phyloP scores from a whole-genome alignment of 2,329 filamentous ascomycete species.

The Trichoderma pleuroti region DNA sequence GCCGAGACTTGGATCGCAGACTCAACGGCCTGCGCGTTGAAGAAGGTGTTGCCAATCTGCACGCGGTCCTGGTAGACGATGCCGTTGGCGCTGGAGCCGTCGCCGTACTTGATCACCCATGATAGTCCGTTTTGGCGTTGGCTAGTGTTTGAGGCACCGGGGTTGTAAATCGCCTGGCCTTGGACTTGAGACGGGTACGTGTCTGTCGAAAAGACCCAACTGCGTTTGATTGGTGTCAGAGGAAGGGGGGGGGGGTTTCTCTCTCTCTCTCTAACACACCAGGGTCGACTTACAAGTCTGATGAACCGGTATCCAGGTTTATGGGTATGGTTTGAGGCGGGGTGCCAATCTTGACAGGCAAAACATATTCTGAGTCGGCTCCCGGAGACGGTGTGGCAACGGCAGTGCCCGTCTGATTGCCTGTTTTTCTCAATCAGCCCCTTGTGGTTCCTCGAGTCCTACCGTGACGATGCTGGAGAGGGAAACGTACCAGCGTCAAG shows the following conservation, averaged over 20 bases:
- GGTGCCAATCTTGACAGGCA: slow-evolving; percentile 60
- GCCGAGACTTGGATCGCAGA: slow-evolving; percentile 57
- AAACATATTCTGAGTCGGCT: slow-evolving; percentile 55
- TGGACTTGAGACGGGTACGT: slow-evolving; percentile 44
- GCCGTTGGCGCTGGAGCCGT: slow-evolving; percentile 60
- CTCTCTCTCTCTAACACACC: background rate
- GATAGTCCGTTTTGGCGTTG: slow-evolving; percentile 39
- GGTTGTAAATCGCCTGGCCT: slow-evolving; percentile 58
- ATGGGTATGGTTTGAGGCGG: slow-evolving; percentile 56
- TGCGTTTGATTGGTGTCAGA: slow-evolving; percentile 30
- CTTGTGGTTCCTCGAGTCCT: too few relatives aligned
- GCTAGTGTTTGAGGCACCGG: slow-evolving; percentile 40
- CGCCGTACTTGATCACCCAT: slow-evolving; percentile 64
- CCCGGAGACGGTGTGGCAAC: slow-evolving; percentile 30
- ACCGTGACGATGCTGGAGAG: background rate
- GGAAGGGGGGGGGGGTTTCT: too few relatives aligned
- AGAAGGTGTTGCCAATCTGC: slow-evolving; percentile 55
- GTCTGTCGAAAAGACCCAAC: slow-evolving; percentile 66
- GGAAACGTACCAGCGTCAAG: slow-evolving; percentile 12
- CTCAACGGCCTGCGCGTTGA: slow-evolving; percentile 61
- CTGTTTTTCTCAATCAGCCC: slow-evolving; percentile 8
- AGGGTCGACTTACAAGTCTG: slow-evolving; percentile 44
- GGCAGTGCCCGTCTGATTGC: slow-evolving; percentile 25
- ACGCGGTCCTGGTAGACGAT: slow-evolving; percentile 65
- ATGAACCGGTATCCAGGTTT: slow-evolving; percentile 63